Conservation (phyloP, 306 rosid genomes). For the Crataegus laevigata region DNA sequence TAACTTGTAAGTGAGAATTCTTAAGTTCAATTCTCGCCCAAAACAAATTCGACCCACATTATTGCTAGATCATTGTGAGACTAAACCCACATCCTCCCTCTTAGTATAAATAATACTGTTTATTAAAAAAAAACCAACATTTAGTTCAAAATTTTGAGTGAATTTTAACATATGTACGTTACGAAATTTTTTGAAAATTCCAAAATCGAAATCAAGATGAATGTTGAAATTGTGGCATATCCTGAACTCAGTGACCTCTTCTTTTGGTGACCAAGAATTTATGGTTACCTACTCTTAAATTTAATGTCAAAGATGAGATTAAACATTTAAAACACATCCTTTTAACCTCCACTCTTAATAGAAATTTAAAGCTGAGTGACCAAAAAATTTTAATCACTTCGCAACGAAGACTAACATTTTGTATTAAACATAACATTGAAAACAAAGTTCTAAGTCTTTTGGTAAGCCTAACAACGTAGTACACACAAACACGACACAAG, state of each 20-base stretch:
- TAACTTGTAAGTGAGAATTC: fast-evolving
- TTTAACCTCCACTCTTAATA: background rate
- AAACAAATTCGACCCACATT: too few species aligned
- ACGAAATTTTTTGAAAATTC: too few species aligned
- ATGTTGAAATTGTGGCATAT: background rate
- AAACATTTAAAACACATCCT: background rate
- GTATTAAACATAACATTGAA: background rate
- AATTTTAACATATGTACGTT: too few species aligned
- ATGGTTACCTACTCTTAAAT: background rate
- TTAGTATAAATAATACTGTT: too few species aligned
- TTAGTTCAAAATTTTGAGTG: too few species aligned
- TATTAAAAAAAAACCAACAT: too few species aligned
- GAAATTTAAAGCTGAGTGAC: background rate
- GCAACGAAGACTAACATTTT: too few species aligned
- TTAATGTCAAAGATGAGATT: too few species aligned
- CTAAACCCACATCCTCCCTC: too few species aligned
- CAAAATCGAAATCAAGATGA: background rate
- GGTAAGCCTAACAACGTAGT: background rate
- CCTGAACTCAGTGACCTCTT: background rate
- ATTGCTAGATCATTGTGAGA: too few species aligned
- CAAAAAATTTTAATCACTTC: background rate
- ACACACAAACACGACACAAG: background rate
- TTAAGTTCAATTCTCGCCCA: fast-evolving
- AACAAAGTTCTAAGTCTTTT: background rate
- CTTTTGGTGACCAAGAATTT: too few species aligned